Evolutionary conservation across 2,329 filamentous ascomycete species (phyloP), one percentile per base, ranked within the genome.

Genomic region (Neofusicoccum cordaticola): DNA sequence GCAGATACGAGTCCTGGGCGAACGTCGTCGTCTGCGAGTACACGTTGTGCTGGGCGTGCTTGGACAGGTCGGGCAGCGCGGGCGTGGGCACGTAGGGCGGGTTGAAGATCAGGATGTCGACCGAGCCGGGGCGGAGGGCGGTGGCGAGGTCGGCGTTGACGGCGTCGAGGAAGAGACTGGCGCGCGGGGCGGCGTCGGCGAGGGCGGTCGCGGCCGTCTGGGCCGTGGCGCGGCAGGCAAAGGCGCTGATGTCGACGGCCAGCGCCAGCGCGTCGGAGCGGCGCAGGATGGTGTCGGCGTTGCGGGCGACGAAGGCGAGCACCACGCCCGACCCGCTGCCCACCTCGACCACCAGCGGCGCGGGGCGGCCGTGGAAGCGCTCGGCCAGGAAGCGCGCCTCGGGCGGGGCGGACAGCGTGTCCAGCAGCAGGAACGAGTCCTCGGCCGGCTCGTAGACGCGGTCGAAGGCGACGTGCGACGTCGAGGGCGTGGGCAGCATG

Each of bases 401-500:
- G 2, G 84, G 75, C 0, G 82, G 66, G 1, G 88, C 90, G 0
- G 93, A 94, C 50, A 99, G 85, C 0, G 93, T 96, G 79, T 99
- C 94, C 35, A 99, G 86, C 56, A 99, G 85, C 50, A 99, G 86
- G 75, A 92, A 99, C 4, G 93, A 97, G 80, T 99, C 95, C 79
- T 99, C 95, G 11, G 94, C 90, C 41, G 95, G 95, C 74, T 97
- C 93, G 79, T 99, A 99, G 70, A 98, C 89, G 63, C 90, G 88
- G 76, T 91, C 86, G 79, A 93, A 96, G 63, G 90, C 86, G 66
- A 98, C 91, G 80, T 99, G 95, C 22, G 91, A 91, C 2, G 95
- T 99, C 65, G 92, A 91, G 13, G 95, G 95, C 0, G 95, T 99
- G 9, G 94, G 93, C 34, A 99, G 86, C 93, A 97, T 97, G 35